phyloP scores from a whole-genome alignment of 768 basidiomycete genomes.

The Suillus spraguei region DNA sequence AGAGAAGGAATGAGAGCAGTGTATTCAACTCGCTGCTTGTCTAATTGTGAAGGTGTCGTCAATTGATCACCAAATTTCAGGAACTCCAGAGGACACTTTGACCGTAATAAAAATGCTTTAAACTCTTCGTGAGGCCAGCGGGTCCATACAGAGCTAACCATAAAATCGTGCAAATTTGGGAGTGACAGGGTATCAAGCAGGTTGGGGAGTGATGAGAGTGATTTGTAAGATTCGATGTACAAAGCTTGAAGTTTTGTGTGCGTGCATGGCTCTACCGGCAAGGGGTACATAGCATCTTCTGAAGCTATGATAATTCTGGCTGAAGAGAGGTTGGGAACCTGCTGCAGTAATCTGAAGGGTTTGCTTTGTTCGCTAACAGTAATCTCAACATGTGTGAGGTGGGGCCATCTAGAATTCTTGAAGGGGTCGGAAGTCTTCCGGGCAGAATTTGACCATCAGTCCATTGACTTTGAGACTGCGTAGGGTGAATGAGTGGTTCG shows the following conservation, averaged over 20 bases:
- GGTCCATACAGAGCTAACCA: neutral
- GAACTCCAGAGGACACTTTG: neutral
- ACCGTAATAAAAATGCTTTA: neutral
- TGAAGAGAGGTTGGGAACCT: neutral
- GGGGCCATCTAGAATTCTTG: conserved; percentile 20
- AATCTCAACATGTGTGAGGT: conserved; percentile 20
- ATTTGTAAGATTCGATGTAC: neutral
- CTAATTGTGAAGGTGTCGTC: neutral
- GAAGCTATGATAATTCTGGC: conserved; percentile 11
- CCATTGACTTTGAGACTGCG: conserved; percentile 17
- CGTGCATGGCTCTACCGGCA: conserved; percentile 2
- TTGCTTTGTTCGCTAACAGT: neutral
- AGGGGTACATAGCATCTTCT: neutral
- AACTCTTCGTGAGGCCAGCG: neutral
- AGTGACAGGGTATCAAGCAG: neutral
- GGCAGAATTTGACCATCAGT: too few species aligned
- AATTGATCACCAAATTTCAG: neutral
- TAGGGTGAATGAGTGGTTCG: conserved; percentile 13
- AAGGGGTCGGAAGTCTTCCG: conserved; percentile 9
- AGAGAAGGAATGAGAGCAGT: neutral
- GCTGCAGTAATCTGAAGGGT: conserved; percentile 5
- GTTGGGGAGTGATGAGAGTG: neutral
- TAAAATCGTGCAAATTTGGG: neutral
- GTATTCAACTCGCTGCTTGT: neutral
- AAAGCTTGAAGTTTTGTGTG: conserved; percentile 21